Evolutionary conservation across 116 monocot species (phyloP).

Genomic region (Cymodocea nodosa): DNA sequence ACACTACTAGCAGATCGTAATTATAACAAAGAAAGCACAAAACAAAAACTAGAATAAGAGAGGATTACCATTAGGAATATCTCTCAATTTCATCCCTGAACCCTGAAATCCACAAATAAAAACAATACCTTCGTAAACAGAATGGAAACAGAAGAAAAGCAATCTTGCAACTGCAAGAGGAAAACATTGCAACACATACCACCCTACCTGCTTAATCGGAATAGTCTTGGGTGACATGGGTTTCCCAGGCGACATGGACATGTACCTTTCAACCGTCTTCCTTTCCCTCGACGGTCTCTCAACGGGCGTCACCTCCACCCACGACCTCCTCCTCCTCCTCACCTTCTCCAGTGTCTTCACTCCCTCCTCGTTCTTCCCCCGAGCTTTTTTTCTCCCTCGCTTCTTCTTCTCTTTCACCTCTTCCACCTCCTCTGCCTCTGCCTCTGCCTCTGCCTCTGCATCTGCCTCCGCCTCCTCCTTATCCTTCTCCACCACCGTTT

Average conservation of each 20-base stretch:
- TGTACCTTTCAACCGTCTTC: conserved; percentile 59
- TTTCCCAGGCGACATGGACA: conserved; percentile 19
- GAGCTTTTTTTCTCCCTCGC: not conserved
- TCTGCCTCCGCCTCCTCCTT: not conserved
- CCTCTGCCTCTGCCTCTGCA: no score
- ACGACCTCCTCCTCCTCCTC: conserved; percentile 7
- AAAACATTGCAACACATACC: not conserved
- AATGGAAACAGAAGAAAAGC: not conserved
- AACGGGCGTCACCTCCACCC: conserved; percentile 5
- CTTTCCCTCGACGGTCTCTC: conserved; percentile 63
- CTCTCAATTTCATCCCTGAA: conserved; percentile 16
- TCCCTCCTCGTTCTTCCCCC: conserved; percentile 4
- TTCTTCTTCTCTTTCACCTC: conserved; percentile 2
- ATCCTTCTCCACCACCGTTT: not conserved
- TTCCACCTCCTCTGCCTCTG: not conserved
- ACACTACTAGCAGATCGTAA: no score
- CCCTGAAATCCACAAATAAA: conserved; percentile 8
- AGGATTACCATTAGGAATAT: conserved; percentile 19
- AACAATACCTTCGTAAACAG: no score
- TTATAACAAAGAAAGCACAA: not conserved
- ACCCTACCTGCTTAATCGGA: conserved; percentile 38
- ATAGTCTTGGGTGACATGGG: conserved; percentile 22
- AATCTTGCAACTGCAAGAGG: not conserved
- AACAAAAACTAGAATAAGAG: not conserved
- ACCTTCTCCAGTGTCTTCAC: conserved; percentile 9